Base-by-base conservation (phyloP, 148 eudicot genomes). In the Beta vulgaris region DNA sequence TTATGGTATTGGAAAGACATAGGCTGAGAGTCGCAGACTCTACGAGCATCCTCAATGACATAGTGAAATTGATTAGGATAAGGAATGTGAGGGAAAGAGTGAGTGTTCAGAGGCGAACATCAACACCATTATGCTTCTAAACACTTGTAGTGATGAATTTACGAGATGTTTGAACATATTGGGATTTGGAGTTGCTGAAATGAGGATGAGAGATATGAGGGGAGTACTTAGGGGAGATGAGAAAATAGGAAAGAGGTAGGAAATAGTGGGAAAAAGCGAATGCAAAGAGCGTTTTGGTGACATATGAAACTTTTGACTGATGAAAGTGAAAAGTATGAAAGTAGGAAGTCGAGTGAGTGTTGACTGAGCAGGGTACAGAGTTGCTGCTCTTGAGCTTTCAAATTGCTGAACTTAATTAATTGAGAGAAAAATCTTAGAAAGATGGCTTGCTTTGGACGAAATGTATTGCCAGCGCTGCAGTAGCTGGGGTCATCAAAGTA, bases 1-100 rank as follows among this genome's bases (percentile, higher is more conserved):
- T 83, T 74, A 71, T 83, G 83, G 84, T 84, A 84, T 4, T 73
- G 37, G 16, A 83, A 49, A 40, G 76, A 25, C 29, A 71, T 72
- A 0, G 76, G 39, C 69, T 71, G 64, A 36, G n/a, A n/a, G n/a
- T n/a, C n/a, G 57, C 29, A 11, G 76, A 64, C 28, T 71, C 69
- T 10, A 76, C 15, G 55, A 72, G 80, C 68, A 29, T 18, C 57
- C 80, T 49, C 25, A 6, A 11, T 6, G 71, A 75, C 18, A 71
- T 29, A 19, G 71, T 62, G n/a, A 21, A 73, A 49, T 55, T 51
- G 69, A 39, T 68, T 5, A 66, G 10, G 12, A 48, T 6, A 12
- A 13, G 13, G 48, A 62, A 31, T 16, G n/a, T n/a, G n/a, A 72
- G 40, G 25, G 29, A 49, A 28, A 64, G 9, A 35, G 53, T 13